Conservation (phyloP, 495 filamentous ascomycete species). For the Xylaria sp. region DNA sequence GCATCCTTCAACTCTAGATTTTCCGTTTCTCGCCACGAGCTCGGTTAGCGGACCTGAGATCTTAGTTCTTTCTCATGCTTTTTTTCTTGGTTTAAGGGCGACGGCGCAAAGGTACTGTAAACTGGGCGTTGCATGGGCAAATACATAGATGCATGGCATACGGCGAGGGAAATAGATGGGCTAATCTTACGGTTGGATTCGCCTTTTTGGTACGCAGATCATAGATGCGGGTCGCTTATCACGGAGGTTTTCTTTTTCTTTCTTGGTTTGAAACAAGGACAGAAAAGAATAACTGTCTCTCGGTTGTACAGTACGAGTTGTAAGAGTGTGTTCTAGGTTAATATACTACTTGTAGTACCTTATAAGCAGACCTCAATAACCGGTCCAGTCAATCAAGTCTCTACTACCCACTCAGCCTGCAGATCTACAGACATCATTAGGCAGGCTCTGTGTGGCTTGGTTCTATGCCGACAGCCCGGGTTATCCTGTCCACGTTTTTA, state of each 20-base stretch:
- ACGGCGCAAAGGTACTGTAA: conserved; percentile 8
- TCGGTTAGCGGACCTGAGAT: not conserved
- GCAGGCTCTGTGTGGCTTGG: not conserved
- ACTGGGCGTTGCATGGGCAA: conserved; percentile 10
- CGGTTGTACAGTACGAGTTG: conserved; percentile 7
- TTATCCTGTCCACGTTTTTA: not conserved
- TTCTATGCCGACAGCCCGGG: not conserved
- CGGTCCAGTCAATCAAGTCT: not conserved
- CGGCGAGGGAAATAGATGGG: conserved; percentile 3
- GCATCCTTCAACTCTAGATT: not conserved
- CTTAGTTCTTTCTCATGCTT: not conserved
- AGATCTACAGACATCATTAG: not conserved
- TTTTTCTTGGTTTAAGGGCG: conserved; percentile 9
- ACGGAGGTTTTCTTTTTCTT: not conserved
- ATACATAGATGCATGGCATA: conserved; percentile 12
- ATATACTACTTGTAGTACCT: conserved; percentile 15
- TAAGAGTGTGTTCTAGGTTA: not conserved
- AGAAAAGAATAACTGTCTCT: not conserved
- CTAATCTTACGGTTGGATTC: not conserved
- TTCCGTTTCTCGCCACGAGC: not conserved
- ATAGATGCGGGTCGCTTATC: not conserved
- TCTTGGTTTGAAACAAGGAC: not conserved
- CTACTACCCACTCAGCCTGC: not conserved
- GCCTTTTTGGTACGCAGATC: not conserved
- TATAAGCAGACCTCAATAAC: not conserved